phyloP scores from a whole-genome alignment of 2,329 filamentous ascomycete genomes.

The Gnomoniopsis sp. region DNA sequence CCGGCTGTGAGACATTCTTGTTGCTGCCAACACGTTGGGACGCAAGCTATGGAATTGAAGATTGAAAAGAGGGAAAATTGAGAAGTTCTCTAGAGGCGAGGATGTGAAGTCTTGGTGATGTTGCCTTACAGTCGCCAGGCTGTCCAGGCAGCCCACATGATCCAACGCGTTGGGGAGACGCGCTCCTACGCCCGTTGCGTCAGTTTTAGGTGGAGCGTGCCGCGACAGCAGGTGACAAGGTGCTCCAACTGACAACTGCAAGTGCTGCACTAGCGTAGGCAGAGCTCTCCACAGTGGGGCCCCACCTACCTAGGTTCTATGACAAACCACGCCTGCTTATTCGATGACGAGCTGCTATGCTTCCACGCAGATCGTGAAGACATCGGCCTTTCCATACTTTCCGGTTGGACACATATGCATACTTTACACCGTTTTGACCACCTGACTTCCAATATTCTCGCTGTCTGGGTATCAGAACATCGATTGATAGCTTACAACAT shows the following conservation, averaged over 20 bases:
- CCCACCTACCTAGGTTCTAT: not conserved
- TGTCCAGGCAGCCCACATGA: too few relatives aligned
- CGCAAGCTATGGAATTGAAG: too few relatives aligned
- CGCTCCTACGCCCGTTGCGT: too few relatives aligned
- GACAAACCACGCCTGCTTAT: not conserved
- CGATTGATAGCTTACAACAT: not conserved
- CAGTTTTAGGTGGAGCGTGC: not conserved
- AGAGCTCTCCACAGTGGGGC: slow-evolving; percentile 13
- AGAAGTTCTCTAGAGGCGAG: too few relatives aligned
- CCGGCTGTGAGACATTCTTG: slow-evolving; percentile 31
- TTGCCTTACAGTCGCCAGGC: too few relatives aligned
- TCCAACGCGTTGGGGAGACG: too few relatives aligned
- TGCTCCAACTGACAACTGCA: too few relatives aligned
- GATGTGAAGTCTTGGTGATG: not conserved
- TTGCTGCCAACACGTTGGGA: not conserved
- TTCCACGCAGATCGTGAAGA: not conserved
- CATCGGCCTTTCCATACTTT: not conserved
- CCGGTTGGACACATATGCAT: not conserved
- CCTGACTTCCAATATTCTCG: not conserved
- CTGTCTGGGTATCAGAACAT: not conserved
- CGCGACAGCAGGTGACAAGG: too few relatives aligned
- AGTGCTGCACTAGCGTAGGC: too few relatives aligned
- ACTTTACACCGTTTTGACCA: not conserved
- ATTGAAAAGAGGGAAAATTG: too few relatives aligned
- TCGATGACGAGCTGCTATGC: slow-evolving; percentile 14